Percentiles rank a stretch among this genome's conserved stretches.
Evolutionary conservation across 441 rosid species (phyloP).

Genomic region (Populus hybrid): DNA sequence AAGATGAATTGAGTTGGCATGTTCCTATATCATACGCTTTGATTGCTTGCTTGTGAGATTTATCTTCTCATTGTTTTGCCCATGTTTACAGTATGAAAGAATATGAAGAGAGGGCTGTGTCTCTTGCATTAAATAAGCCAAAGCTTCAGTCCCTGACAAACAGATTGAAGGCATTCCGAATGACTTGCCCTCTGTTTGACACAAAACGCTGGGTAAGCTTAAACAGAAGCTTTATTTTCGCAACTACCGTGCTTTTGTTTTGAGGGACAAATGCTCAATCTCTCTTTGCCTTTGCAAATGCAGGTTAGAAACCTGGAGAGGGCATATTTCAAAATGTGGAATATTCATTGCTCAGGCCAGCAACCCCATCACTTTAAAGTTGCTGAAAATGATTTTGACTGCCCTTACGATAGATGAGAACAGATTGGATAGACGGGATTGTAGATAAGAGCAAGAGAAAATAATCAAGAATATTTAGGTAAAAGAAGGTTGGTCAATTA

Average conservation of each 20-base stretch:
- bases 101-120: slow-evolving; percentile 88
- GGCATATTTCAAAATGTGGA: slow-evolving; percentile 97
- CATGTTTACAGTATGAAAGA: slow-evolving; percentile 62
- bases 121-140: slow-evolving; percentile 65
- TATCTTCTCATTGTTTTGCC: background rate
- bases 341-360: slow-evolving; percentile 68
- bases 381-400: slow-evolving; percentile 67
- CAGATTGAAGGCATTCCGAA: slow-evolving; percentile 65
- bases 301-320: slow-evolving; percentile 94
- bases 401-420: slow-evolving; percentile 46
- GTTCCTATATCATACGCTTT: background rate
- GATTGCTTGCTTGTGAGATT: background rate
- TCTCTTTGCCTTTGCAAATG: background rate
- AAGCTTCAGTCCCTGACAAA: slow-evolving; percentile 74
- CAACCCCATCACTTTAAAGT: slow-evolving; percentile 83
- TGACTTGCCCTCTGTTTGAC: slow-evolving; percentile 88
- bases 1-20: background rate
- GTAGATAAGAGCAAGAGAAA: slow-evolving; percentile 45
- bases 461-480: slow-evolving; percentile 13
- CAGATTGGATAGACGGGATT: slow-evolving; percentile 35
- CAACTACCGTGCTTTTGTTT: no score
- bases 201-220: slow-evolving; percentile 86
- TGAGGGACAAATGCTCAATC: background rate
- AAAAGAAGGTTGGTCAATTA: background rate
- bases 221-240: background rate